Evolutionary conservation across 2,329 filamentous ascomycete genomes (phyloP), one percentile per base, ranked within the genome.

Genomic region (Ustilaginoidea virens): DNA sequence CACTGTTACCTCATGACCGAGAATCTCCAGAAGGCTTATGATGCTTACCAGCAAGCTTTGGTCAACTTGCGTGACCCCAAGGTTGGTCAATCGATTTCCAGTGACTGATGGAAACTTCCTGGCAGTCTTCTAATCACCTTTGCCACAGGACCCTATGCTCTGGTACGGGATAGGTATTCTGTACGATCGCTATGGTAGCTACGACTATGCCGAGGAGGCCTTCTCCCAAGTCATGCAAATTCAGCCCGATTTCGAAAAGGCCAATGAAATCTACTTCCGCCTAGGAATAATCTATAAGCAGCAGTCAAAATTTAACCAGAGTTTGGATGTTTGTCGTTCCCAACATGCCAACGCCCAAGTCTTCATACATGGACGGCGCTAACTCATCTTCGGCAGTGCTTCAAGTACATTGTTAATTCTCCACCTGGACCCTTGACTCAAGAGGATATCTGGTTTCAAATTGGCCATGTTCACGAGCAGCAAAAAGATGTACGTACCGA

Each of bases 211-310:
- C 40, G 90, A 96, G 52, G 90, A 96, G 51, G 90, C 90, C 5
- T 96, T 96, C 49, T 94, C 87, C 2, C 83, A 96, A 48, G 90
- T 98, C 37, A 96, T 98, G 90, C 79, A 83, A 42, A 96, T 98
- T 78, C 80, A 93, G 45, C 90, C 87, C 4, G 78, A 85, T 43
- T 96, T 96, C 42, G 90, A 98, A 48, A 98, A 98, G 66, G 86
- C 87, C 33, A 96, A 96, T 47, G 90, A 98, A 52, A 96, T 98
- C 30, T 98, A 96, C 54, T 98, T 98, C 58, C 74, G 90, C 17
- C 69, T 98, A 7, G 90, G 90, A n/a, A 98, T 98, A 60, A 96
- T 98, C 40, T 96, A 96, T 63, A 98, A 98, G 53, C 87, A 96
- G 47, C 90, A 96, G 50, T 78, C 86, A 36, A 96, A 96, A 52